Percentiles rank a stretch among this genome's conserved stretches.
Conservation (phyloP, 83 land plant species). For the Thuja plicata region DNA sequence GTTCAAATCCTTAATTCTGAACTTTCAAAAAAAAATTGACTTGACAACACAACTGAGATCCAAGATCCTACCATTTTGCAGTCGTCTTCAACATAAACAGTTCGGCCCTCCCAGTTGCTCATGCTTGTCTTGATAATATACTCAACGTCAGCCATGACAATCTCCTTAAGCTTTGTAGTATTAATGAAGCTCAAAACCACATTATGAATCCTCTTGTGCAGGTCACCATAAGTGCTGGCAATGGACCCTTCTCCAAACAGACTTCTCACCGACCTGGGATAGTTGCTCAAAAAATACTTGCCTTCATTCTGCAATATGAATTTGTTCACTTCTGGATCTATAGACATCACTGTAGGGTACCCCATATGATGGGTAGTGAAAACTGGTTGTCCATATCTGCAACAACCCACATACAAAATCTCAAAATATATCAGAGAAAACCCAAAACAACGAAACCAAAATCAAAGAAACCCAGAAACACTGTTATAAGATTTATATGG, state of each 20-base stretch:
- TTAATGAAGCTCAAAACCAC: constrained; percentile 53
- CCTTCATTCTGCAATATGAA: constrained; percentile 63
- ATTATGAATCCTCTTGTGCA: constrained; percentile 68
- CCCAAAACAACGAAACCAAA: too few relatives aligned
- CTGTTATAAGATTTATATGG: too few relatives aligned
- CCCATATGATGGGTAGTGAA: constrained; percentile 74
- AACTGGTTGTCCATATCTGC: constrained; percentile 32
- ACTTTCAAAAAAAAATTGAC: too few relatives aligned
- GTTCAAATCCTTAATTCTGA: too few relatives aligned
- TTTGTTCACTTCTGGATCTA: constrained; percentile 65
- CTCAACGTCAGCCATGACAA: constrained; percentile 51
- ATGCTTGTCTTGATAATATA: constrained; percentile 36
- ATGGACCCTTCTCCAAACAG: constrained; percentile 59
- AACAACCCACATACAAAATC: background rate
- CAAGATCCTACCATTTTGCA: constrained; percentile 46
- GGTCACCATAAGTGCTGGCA: constrained; percentile 42
- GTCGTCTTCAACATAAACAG: constrained; percentile 53
- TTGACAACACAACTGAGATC: too few relatives aligned
- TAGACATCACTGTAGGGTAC: constrained; percentile 60
- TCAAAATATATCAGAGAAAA: too few relatives aligned
- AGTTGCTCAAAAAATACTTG: constrained; percentile 58
- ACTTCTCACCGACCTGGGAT: constrained; percentile 55
- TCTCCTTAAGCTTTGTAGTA: constrained; percentile 38
- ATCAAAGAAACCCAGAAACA: too few relatives aligned
- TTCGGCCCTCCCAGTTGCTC: constrained; percentile 38